Evolutionary conservation across 441 rosid species (phyloP).

Genomic region (Pelargonium myrrhifolium): DNA sequence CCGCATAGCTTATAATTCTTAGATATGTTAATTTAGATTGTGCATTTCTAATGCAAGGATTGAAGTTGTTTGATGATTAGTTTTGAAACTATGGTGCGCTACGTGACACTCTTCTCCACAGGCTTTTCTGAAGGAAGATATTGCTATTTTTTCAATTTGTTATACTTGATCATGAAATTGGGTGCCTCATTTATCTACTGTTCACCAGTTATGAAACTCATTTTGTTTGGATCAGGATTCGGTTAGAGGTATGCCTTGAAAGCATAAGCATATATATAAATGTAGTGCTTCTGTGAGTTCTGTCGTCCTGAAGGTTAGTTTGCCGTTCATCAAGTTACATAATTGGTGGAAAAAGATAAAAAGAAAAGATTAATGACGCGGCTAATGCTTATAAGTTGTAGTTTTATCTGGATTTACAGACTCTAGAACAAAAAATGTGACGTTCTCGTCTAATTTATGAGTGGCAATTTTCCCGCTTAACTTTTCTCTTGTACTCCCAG

Average conservation of each 20-base stretch:
- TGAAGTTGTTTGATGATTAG: constrained; percentile 37
- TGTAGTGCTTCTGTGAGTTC: constrained; percentile 24
- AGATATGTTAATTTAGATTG: background rate
- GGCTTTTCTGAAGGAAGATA: constrained; percentile 83
- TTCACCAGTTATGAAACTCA: constrained; percentile 68
- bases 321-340: constrained; percentile 35
- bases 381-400: constrained; percentile 21
- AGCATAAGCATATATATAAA: constrained; percentile 44
- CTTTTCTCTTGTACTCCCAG: constrained; percentile 41
- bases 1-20: background rate
- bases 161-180: constrained; percentile 64
- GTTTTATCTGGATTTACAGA: constrained; percentile 32
- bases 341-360: constrained; percentile 19
- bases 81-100: constrained; percentile 59
- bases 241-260: constrained; percentile 80
- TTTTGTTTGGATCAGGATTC: constrained; percentile 74
- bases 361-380: constrained; percentile 15
- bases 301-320: constrained; percentile 51
- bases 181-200: constrained; percentile 55
- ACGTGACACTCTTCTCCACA: constrained; percentile 71
- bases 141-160: constrained; percentile 61
- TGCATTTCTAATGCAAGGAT: constrained; percentile 22
- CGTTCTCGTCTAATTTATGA: constrained; percentile 8
- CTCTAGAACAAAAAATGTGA: constrained; percentile 27
- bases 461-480: constrained; percentile 34